Evolutionary conservation across 148 eudicot species (phyloP).

Genomic region (Camellia japonica): DNA sequence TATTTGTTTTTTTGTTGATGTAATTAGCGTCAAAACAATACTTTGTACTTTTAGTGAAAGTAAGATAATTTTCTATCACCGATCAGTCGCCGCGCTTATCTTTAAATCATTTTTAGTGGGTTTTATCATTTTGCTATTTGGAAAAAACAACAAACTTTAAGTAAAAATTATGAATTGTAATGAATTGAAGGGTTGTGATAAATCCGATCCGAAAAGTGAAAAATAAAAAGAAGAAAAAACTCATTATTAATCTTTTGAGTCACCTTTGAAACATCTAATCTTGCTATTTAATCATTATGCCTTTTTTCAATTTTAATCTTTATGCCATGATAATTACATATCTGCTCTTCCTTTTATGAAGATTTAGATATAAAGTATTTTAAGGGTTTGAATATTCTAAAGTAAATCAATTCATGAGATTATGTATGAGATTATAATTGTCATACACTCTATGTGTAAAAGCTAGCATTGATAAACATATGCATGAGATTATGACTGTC

Average conservation of each 20-base stretch:
- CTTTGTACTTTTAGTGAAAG: too few relatives aligned
- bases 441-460: not conserved
- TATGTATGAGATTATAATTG: not conserved
- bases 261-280: slow-evolving; percentile 21
- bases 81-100: too few relatives aligned
- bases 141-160: slow-evolving; percentile 13
- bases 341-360: slow-evolving; percentile 40
- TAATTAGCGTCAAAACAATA: too few relatives aligned
- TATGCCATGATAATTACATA: slow-evolving; percentile 22
- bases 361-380: slow-evolving; percentile 22
- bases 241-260: slow-evolving; percentile 15
- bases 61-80: too few relatives aligned
- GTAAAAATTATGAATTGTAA: not conserved
- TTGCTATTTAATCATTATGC: not conserved
- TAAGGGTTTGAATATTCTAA: slow-evolving; percentile 8
- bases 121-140: not conserved
- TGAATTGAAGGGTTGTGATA: not conserved
- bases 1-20: too few relatives aligned
- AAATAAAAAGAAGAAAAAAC: not conserved
- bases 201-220: not conserved
- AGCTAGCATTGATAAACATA: not conserved
- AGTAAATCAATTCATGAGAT: not conserved
- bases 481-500: slow-evolving; percentile 8
- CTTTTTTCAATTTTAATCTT: slow-evolving; percentile 16
- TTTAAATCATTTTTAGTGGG: too few relatives aligned